Conservation (phyloP, 2,329 filamentous ascomycete species). For the Passalora sequoiae region DNA sequence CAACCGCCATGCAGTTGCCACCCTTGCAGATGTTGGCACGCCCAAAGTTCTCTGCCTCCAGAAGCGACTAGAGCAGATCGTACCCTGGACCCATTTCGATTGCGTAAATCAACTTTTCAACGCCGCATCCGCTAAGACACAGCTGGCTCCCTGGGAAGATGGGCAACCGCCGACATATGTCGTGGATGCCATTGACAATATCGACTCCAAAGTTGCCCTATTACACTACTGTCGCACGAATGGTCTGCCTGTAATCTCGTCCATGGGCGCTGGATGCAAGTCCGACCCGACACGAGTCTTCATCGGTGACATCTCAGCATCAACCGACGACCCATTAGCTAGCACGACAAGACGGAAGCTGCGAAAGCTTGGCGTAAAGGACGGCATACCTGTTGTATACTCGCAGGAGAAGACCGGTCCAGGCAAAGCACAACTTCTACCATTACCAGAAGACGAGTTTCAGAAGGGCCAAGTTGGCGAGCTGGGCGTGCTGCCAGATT, state of each 20-base stretch:
- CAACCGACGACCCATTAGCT: slow-evolving; percentile 83
- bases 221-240: slow-evolving; percentile 81
- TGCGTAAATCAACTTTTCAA: slow-evolving; percentile 79
- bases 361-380: slow-evolving; percentile 69
- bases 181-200: slow-evolving; percentile 98
- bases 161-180: slow-evolving; percentile 71
- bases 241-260: slow-evolving; percentile 76
- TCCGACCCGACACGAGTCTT: slow-evolving; percentile 77
- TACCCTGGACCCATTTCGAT: slow-evolving; percentile 89
- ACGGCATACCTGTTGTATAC: slow-evolving; percentile 86
- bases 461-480: slow-evolving; percentile 80
- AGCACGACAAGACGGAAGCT: slow-evolving; percentile 74
- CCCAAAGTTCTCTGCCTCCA: slow-evolving; percentile 85
- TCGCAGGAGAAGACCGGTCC: slow-evolving; percentile 85
- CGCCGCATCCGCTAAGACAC: slow-evolving; percentile 56
- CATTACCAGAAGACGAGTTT: slow-evolving; percentile 82
- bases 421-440: slow-evolving; percentile 84
- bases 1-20: slow-evolving; percentile 94
- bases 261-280: slow-evolving; percentile 96
- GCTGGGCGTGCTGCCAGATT: slow-evolving; percentile 82
- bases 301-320: slow-evolving; percentile 84
- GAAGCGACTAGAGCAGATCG: slow-evolving; percentile 73
- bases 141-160: slow-evolving; percentile 63
- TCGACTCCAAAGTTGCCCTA: slow-evolving; percentile 89
- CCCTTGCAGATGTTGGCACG: slow-evolving; percentile 85